These are phyloP conservation scores for Talaromyces rugulosus DNA, from an alignment of 2,329 filamentous ascomycete species.

Conservation along the genomic window DNA sequence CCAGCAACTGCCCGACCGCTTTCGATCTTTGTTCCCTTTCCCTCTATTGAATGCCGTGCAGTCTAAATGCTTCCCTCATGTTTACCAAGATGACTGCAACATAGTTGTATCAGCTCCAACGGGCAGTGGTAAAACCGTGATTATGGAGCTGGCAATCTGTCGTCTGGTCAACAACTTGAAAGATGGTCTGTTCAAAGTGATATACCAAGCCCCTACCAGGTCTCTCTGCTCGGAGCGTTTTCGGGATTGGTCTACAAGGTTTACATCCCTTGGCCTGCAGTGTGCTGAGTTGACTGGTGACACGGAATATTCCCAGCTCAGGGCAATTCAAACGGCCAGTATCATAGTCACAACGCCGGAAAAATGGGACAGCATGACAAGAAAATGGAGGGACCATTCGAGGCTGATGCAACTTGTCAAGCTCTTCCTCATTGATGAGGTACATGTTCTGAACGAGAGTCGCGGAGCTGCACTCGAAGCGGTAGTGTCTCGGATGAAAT, in stretches of 20 bases:
- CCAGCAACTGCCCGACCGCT: slow-evolving; percentile 62
- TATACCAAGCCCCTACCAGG: slow-evolving; percentile 83
- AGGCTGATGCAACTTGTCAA: slow-evolving; percentile 71
- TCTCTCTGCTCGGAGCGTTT: slow-evolving; percentile 73
- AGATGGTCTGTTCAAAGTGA: slow-evolving; percentile 67
- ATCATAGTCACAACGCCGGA: slow-evolving; percentile 87
- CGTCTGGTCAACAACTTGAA: slow-evolving; percentile 56
- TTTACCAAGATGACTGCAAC: slow-evolving; percentile 68
- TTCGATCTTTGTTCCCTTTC: slow-evolving; percentile 67
- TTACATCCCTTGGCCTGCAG: slow-evolving; percentile 60
- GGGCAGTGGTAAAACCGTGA: slow-evolving; percentile 77
- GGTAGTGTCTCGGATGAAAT: slow-evolving; percentile 84
- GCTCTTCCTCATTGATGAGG: slow-evolving; percentile 80
- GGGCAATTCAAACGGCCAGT: slow-evolving; percentile 66
- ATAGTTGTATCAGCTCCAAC: slow-evolving; percentile 77
- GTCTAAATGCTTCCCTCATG: slow-evolving; percentile 67
- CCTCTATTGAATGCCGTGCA: slow-evolving; percentile 77
- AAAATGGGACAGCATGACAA: slow-evolving; percentile 86
- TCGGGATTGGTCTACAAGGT: slow-evolving; percentile 74
- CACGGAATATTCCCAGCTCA: slow-evolving; percentile 63
- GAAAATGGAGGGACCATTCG: slow-evolving; percentile 79
- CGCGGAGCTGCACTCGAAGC: slow-evolving; percentile 78
- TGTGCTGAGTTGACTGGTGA: slow-evolving; percentile 81
- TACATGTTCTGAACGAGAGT: slow-evolving; percentile 77
- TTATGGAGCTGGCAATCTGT: slow-evolving; percentile 79